Evolutionary conservation across 208 protist species (phyloP).

Genomic region (Trypanosoma boissoni): DNA sequence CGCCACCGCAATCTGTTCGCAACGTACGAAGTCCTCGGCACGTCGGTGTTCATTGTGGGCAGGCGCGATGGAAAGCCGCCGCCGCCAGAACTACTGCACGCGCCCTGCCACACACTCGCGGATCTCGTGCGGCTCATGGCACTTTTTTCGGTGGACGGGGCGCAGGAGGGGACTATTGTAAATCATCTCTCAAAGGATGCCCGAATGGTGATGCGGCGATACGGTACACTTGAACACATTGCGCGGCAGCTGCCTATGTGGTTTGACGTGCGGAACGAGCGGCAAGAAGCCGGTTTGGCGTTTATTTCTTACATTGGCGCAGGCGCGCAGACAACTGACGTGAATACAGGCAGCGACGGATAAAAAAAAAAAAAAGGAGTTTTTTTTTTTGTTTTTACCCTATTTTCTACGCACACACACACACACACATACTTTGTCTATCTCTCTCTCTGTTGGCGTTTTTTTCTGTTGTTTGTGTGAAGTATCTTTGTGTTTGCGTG

Average conservation of each 20-base stretch:
- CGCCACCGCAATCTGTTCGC: constrained; percentile 22
- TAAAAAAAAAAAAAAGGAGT: constrained; percentile 1
- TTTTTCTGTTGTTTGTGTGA: too few species aligned
- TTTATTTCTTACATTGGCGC: constrained; percentile 83
- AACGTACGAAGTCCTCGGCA: constrained; percentile 25
- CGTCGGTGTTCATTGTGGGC: constrained; percentile 31
- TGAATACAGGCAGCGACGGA: constrained; percentile 10
- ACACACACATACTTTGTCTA: too few species aligned
- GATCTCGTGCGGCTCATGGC: constrained; percentile 71
- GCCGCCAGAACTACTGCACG: constrained; percentile 32
- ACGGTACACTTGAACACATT: constrained; percentile 50
- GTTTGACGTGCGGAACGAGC: constrained; percentile 67
- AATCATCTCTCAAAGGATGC: constrained; percentile 40
- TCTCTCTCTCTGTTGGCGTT: too few species aligned
- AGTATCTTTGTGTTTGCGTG: too few species aligned
- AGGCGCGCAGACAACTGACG: neutral
- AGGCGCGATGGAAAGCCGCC: constrained; percentile 25
- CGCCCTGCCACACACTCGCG: constrained; percentile 31
- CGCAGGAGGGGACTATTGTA: constrained; percentile 39
- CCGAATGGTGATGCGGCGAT: constrained; percentile 34
- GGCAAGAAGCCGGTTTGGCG: constrained; percentile 28
- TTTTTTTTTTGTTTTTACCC: constrained; percentile 19
- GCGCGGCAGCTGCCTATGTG: constrained; percentile 76
- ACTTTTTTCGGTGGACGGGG: constrained; percentile 45
- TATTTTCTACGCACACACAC: too few species aligned